phyloP scores from a whole-genome alignment of 441 rosid genomes.

The Gossypium schwendimanii region DNA sequence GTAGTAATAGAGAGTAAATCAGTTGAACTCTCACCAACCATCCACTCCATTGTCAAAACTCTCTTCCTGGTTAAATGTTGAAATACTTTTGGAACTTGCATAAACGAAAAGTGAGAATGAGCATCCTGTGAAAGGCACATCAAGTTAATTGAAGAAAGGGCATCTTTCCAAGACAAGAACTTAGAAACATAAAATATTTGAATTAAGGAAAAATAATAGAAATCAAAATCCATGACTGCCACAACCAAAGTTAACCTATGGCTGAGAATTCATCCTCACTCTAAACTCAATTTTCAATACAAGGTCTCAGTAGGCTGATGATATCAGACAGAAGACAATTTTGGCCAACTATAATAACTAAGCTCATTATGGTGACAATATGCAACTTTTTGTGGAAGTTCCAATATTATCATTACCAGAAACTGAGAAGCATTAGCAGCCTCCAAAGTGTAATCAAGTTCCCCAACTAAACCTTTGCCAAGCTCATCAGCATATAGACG shows the following conservation, averaged over 20 bases:
- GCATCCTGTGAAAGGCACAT: constrained; percentile 55
- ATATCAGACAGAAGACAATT: neutral
- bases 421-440: constrained; percentile 82
- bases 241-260: neutral
- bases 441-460: constrained; percentile 79
- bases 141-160: constrained; percentile 20
- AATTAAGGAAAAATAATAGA: neutral
- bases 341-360: constrained; percentile 3
- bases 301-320: constrained; percentile 4
- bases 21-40: constrained; percentile 80
- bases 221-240: neutral
- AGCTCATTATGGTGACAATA: neutral
- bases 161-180: constrained; percentile 5
- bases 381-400: neutral
- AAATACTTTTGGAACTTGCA: constrained; percentile 65
- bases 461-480: constrained; percentile 92
- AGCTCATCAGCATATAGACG: constrained; percentile 97
- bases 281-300: neutral
- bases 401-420: constrained; percentile 43
- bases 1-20: constrained; percentile 49
- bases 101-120: constrained; percentile 58
- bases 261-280: neutral
- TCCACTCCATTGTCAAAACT: constrained; percentile 98
- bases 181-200: neutral
- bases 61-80: constrained; percentile 62